Evolutionary conservation across 164 flowering plant genomes (phyloP).

Genomic region (Annona squamosa): DNA sequence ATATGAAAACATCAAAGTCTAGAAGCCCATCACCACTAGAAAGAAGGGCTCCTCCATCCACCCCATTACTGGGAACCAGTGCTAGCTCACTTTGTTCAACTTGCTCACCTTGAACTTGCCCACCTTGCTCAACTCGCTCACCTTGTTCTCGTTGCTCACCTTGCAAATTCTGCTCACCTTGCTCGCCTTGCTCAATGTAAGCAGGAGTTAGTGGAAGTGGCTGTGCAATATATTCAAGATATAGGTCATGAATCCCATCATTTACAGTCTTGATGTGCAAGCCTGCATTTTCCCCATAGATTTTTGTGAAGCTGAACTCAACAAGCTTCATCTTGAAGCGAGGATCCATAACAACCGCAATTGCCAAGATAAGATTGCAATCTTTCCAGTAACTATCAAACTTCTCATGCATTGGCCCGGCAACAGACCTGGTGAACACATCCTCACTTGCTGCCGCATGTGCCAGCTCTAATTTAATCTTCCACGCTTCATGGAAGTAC

Average conservation of each 20-base stretch:
- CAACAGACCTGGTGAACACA: slow-evolving; percentile 37
- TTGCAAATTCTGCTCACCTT: slow-evolving; percentile 1
- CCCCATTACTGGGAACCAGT: slow-evolving; percentile 15
- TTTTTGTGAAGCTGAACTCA: slow-evolving; percentile 53
- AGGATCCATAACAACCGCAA: slow-evolving; percentile 85
- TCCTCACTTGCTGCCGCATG: slow-evolving; percentile 46
- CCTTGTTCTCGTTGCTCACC: slow-evolving; percentile 27
- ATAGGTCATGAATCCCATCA: slow-evolving; percentile 69
- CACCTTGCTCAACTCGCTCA: background rate
- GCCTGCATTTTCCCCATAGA: slow-evolving; percentile 59
- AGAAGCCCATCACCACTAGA: slow-evolving; percentile 31
- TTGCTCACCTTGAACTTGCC: too few species aligned
- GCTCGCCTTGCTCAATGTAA: slow-evolving; percentile 27
- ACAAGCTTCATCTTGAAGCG: slow-evolving; percentile 80
- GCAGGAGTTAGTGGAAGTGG: slow-evolving; percentile 25
- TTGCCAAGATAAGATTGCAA: slow-evolving; percentile 48
- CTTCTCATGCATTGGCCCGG: slow-evolving; percentile 44
- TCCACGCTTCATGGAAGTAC: slow-evolving; percentile 64
- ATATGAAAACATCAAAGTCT: slow-evolving; percentile 59
- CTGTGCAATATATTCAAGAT: slow-evolving; percentile 42
- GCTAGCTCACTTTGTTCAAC: background rate
- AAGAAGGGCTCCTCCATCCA: slow-evolving; percentile 24
- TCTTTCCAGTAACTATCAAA: slow-evolving; percentile 70
- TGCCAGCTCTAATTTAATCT: slow-evolving; percentile 47
- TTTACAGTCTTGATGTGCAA: slow-evolving; percentile 41